Evolutionary conservation across 495 filamentous ascomycete species (phyloP).

Genomic region (Xylaria curta): DNA sequence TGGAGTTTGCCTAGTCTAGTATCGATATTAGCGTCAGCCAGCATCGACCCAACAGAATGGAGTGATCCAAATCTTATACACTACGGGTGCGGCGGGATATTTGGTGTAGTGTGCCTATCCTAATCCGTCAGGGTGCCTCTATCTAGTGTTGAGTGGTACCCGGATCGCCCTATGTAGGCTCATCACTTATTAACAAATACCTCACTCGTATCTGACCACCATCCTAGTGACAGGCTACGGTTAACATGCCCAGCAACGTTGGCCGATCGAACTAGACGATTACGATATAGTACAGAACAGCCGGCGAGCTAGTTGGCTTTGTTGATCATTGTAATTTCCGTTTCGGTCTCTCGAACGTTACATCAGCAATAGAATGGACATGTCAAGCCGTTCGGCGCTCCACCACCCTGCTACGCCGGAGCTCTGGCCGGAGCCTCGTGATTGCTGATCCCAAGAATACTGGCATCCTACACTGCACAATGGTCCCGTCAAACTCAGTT

Average conservation of each 20-base stretch:
- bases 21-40: conserved; percentile 27
- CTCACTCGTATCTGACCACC: conserved; percentile 23
- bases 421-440: conserved; percentile 20
- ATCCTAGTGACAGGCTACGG: not conserved
- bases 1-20: conserved; percentile 9
- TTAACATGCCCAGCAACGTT: conserved; percentile 1
- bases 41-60: conserved; percentile 44
- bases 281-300: conserved; percentile 13
- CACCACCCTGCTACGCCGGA: conserved; percentile 10
- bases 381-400: conserved; percentile 6
- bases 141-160: conserved; percentile 1
- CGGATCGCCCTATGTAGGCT: conserved; percentile 10
- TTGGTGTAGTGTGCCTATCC: conserved; percentile 9
- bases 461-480: conserved; percentile 11
- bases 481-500: not conserved
- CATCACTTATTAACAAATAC: conserved; percentile 6
- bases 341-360: conserved; percentile 6
- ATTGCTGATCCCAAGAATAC: conserved; percentile 11
- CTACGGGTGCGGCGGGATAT: conserved; percentile 37
- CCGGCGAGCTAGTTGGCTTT: conserved; percentile 4
- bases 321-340: conserved; percentile 18
- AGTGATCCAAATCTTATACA: conserved; percentile 40
- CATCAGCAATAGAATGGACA: not conserved
- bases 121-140: conserved; percentile 14
- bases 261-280: conserved; percentile 19